A percentile compares a stretch with the other conserved stretches of the same genome.
phyloP scores from a whole-genome alignment of 192 early-diverging fungal species.

The Phlyctochytrium bullatum region DNA sequence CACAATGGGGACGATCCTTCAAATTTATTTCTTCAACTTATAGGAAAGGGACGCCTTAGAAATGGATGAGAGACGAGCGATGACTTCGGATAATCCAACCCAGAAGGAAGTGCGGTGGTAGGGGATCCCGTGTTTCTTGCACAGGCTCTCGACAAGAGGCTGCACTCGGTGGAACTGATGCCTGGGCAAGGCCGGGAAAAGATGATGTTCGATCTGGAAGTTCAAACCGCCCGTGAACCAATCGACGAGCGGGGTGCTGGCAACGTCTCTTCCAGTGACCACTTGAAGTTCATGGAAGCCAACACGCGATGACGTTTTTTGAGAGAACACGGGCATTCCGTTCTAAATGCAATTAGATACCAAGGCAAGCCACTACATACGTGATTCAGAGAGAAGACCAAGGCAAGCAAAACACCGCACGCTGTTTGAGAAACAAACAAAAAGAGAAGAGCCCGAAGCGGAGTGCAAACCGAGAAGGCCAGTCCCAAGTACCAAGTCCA shows the following conservation, averaged over 20 bases:
- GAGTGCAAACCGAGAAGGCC: conserved; percentile 45
- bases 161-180: conserved; percentile 65
- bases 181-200: conserved; percentile 79
- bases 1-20: background rate
- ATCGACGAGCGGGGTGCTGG: conserved; percentile 55
- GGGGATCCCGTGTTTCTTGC: conserved; percentile 62
- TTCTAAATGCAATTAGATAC: conserved; percentile 35
- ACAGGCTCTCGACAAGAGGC: conserved; percentile 61
- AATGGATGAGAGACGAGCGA: conserved; percentile 48
- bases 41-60: conserved; percentile 38
- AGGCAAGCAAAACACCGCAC: conserved; percentile 68
- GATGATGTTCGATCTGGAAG: conserved; percentile 86
- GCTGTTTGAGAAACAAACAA: conserved; percentile 61
- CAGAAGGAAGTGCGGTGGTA: conserved; percentile 64
- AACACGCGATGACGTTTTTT: conserved; percentile 59
- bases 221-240: conserved; percentile 85
- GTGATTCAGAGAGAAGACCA: conserved; percentile 81
- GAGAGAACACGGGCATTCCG: conserved; percentile 78
- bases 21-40: conserved; percentile 17
- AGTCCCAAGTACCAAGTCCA: conserved; percentile 64
- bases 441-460: conserved; percentile 48
- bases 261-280: conserved; percentile 76
- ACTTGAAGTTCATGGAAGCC: conserved; percentile 76
- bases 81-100: conserved; percentile 63
- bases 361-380: conserved; percentile 26